Conservation (phyloP, 441 rosid species). For the Euphorbia celastroides region DNA sequence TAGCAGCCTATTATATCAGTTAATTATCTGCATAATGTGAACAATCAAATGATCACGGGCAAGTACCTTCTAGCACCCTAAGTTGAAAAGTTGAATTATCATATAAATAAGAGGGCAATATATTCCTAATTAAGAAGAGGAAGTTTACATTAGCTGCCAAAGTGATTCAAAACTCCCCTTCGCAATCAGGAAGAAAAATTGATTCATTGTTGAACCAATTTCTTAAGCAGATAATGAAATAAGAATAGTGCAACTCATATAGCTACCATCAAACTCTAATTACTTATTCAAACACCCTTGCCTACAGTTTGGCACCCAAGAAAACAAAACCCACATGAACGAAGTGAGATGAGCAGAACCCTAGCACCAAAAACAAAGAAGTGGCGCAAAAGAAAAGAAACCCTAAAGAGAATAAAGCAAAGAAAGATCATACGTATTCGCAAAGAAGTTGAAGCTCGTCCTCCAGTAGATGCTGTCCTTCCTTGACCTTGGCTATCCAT, state of each 20-base stretch:
- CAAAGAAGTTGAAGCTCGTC: constrained; percentile 99
- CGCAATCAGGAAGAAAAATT: not conserved
- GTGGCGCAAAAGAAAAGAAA: not conserved
- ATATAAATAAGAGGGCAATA: not conserved
- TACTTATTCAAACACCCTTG: too few species aligned
- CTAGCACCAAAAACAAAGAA: not conserved
- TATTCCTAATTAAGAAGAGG: not conserved
- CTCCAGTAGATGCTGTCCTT: constrained; percentile 91
- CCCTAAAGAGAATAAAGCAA: not conserved
- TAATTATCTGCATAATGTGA: not conserved
- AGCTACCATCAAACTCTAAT: too few species aligned
- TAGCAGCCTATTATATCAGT: not conserved
- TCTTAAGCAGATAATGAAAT: too few species aligned
- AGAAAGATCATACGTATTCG: constrained; percentile 58
- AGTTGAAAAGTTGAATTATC: not conserved
- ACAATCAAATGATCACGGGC: not conserved
- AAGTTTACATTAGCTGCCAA: not conserved
- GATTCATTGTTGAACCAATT: not conserved
- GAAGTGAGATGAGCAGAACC: not conserved
- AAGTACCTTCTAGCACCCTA: not conserved
- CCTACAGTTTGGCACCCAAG: too few species aligned
- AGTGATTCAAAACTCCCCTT: not conserved
- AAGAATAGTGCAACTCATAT: too few species aligned
- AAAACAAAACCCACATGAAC: too few species aligned
- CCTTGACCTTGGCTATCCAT: constrained; percentile 94